phyloP scores from a whole-genome alignment of 805 yeast species.

The Metschnikowia arizonensis region DNA sequence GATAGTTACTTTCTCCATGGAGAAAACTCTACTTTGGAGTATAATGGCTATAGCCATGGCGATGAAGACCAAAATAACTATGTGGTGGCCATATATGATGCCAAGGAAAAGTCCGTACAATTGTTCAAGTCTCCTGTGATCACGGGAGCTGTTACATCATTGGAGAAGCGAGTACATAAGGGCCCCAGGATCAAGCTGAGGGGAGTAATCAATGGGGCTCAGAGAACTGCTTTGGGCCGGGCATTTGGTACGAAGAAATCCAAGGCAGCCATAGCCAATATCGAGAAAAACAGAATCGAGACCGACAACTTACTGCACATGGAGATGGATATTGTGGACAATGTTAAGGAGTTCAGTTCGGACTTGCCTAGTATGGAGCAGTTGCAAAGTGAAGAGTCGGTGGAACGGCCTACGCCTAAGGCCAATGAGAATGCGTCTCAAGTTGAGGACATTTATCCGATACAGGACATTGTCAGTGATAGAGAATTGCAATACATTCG shows the following conservation, averaged over 20 bases:
- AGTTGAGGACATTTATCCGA: conserved; percentile 79
- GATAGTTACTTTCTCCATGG: conserved; percentile 63
- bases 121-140: conserved; percentile 60
- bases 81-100: conserved; percentile 75
- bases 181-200: conserved; percentile 65
- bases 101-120: conserved; percentile 57
- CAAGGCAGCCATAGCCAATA: conserved; percentile 78
- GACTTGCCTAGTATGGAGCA: conserved; percentile 69
- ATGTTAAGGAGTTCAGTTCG: conserved; percentile 65
- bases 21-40: conserved; percentile 67
- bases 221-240: conserved; percentile 85
- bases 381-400: conserved; percentile 51
- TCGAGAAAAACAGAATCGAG: conserved; percentile 82
- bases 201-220: conserved; percentile 47
- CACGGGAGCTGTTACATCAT: conserved; percentile 59
- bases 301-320: conserved; percentile 70
- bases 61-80: conserved; percentile 45
- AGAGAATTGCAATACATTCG: conserved; percentile 62
- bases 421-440: conserved; percentile 74
- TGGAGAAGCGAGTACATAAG: conserved; percentile 48
- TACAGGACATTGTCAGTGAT: conserved; percentile 64
- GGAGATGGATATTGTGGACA: conserved; percentile 78
- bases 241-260: conserved; percentile 97
- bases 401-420: conserved; percentile 79
- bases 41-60: conserved; percentile 50